Evolutionary conservation across 2,329 filamentous ascomycete species (phyloP).

Genomic region (Aspergillus pseudoterreus): DNA sequence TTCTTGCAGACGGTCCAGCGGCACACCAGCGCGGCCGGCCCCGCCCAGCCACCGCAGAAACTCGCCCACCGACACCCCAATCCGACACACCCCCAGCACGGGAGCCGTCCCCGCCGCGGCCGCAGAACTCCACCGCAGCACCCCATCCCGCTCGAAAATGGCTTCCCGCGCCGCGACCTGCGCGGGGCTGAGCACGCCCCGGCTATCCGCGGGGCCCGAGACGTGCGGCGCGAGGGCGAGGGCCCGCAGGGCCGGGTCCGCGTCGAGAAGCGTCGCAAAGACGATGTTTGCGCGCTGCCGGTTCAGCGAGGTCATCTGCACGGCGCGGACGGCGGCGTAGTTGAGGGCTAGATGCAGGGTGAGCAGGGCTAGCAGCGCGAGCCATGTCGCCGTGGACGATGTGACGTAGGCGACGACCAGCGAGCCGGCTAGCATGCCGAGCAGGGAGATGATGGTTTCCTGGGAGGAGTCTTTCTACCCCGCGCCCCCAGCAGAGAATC

Average conservation of each 20-base stretch:
- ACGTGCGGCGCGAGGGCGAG: background rate
- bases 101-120: background rate
- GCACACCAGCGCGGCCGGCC: slow-evolving; percentile 14
- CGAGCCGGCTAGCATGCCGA: slow-evolving; percentile 82
- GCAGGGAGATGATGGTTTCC: slow-evolving; percentile 84
- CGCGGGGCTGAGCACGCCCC: slow-evolving; percentile 53
- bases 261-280: slow-evolving; percentile 54
- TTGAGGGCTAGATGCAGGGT: slow-evolving; percentile 78
- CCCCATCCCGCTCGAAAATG: slow-evolving; percentile 61
- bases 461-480: slow-evolving; percentile 80
- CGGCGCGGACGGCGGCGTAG: slow-evolving; percentile 77
- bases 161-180: slow-evolving; percentile 59
- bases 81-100: slow-evolving; percentile 49
- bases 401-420: slow-evolving; percentile 74
- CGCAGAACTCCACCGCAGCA: slow-evolving; percentile 54
- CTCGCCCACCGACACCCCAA: slow-evolving; percentile 49
- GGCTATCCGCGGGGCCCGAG: background rate
- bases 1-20: slow-evolving; percentile 48
- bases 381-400: slow-evolving; percentile 68
- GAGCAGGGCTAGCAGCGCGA: slow-evolving; percentile 67
- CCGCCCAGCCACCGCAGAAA: slow-evolving; percentile 15
- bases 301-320: slow-evolving; percentile 81
- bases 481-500: no score
- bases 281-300: slow-evolving; percentile 80
- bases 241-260: slow-evolving; percentile 23